phyloP scores from a whole-genome alignment of 2,329 filamentous ascomycete genomes.

The Fusarium verrucosum region DNA sequence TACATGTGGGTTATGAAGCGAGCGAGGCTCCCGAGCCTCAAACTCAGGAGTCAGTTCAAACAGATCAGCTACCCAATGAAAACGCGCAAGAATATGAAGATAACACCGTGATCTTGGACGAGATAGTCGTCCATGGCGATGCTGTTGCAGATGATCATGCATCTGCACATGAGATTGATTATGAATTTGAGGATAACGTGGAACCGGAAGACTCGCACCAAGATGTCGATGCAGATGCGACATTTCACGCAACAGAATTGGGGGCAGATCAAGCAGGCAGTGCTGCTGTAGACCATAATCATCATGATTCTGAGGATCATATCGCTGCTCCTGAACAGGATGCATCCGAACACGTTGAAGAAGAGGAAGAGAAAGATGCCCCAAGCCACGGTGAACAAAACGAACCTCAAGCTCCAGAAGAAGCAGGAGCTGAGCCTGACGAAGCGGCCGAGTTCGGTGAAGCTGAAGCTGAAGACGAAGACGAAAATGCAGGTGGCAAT shows the following conservation, averaged over 20 bases:
- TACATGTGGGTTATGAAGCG: slow-evolving; percentile 11
- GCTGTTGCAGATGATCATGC: slow-evolving; percentile 19
- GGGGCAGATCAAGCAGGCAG: background rate
- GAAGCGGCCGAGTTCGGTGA: background rate
- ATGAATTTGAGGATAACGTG: slow-evolving; percentile 41
- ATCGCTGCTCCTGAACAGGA: background rate
- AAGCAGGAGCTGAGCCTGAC: slow-evolving; percentile 1
- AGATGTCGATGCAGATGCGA: slow-evolving; percentile 11
- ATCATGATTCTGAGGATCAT: slow-evolving; percentile 3
- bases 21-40: slow-evolving; percentile 12
- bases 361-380: slow-evolving; percentile 33
- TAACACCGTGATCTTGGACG: slow-evolving; percentile 5
- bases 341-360: slow-evolving; percentile 4
- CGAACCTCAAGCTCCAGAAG: slow-evolving; percentile 14
- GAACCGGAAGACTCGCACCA: slow-evolving; percentile 22
- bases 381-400: slow-evolving; percentile 28
- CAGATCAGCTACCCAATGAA: background rate
- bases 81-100: slow-evolving; percentile 8
- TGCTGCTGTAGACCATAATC: background rate
- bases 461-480: slow-evolving; percentile 14
- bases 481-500: slow-evolving; percentile 5
- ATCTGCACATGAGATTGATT: slow-evolving; percentile 45
- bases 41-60: slow-evolving; percentile 19
- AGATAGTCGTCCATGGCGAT: slow-evolving; percentile 3
- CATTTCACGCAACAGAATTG: slow-evolving; percentile 1